Base-by-base conservation (phyloP, 495 filamentous ascomycete genomes). In the Penicillium longicatenatum region DNA sequence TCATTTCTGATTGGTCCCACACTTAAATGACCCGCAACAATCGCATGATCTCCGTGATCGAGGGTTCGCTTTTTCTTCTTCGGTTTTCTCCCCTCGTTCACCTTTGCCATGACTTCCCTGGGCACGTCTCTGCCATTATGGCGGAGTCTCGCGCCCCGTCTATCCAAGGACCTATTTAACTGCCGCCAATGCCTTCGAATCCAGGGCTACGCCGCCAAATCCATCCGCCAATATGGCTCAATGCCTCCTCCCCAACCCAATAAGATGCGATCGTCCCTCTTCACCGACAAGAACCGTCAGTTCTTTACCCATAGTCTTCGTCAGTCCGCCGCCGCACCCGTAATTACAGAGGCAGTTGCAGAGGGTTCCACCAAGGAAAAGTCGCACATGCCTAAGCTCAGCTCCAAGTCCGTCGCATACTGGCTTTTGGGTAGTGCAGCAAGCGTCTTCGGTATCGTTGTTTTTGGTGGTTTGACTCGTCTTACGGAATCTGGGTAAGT, bases 391-490 rank as follows among this genome's bases (percentile, higher is more conserved):
- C 92, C 93, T 6, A 79, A 89, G 55, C 83, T 82, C 12, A 90
- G 80, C 68, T 78, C 84, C 58, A 92, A 89, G 70, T 58, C 71
- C 5, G 92, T 96, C 45, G 94, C 86, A 49, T 97, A 93, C 78
- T 98, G 92, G 92, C 81, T 98, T 17, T 74, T 98, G 50, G 93
- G 86, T 53, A 96, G 92, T 63, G 93, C 94, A 0, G 89, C 82
- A 20, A 90, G 89, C 70, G 93, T 97, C 24, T 98, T 98, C 74
- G 94, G 94, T 58, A 93, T 98, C 64, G 95, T 98, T 19, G 84
- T 98, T 9, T 96, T 96, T 69, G 94, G 94, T 33, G 94, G 94
- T 2, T 78, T 98, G 52, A 98, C 94, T 24, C 80, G 94, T 51
- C 77, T 98, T 50, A 98, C 94, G 7, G 94, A 98, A 75, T 98